A percentile compares a stretch with the other conserved stretches of the same genome.
phyloP scores from a whole-genome alignment of 208 protist species.

The Acanthamoeba sp. region DNA sequence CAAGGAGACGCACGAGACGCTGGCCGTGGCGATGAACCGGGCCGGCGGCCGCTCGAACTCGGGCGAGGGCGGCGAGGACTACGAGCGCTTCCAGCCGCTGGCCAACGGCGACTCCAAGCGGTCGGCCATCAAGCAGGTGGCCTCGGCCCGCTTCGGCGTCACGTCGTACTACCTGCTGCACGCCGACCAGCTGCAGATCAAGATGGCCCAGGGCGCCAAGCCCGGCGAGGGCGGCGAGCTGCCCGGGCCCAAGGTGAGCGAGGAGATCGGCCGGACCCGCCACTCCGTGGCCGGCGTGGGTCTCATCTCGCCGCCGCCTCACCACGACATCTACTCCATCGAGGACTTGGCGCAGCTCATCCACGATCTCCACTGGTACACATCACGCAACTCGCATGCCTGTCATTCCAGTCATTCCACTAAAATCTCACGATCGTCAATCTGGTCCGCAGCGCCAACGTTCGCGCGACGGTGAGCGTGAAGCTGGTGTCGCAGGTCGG shows the following conservation, averaged over 20 bases:
- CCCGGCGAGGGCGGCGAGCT: constrained; percentile 93
- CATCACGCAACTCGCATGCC: background rate
- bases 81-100: constrained; percentile 73
- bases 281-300: constrained; percentile 90
- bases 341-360: constrained; percentile 93
- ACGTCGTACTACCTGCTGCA: constrained; percentile 89
- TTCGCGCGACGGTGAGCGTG: constrained; percentile 85
- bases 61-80: constrained; percentile 90
- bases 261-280: constrained; percentile 87
- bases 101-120: constrained; percentile 77
- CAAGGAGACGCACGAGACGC: constrained; percentile 89
- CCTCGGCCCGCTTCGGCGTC: constrained; percentile 92
- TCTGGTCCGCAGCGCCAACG: constrained; percentile 81
- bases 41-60: constrained; percentile 92
- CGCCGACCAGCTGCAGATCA: constrained; percentile 93
- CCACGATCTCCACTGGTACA: constrained; percentile 88
- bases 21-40: constrained; percentile 91
- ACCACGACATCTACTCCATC: constrained; percentile 94
- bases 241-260: constrained; percentile 88
- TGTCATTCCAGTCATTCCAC: background rate
- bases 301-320: constrained; percentile 92
- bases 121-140: constrained; percentile 93
- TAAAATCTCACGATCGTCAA: background rate
- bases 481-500: constrained; percentile 90
- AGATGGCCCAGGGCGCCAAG: constrained; percentile 94